Evolutionary conservation across 192 early-diverging fungal genomes (phyloP).

Genomic region (Linderina pennispora): DNA sequence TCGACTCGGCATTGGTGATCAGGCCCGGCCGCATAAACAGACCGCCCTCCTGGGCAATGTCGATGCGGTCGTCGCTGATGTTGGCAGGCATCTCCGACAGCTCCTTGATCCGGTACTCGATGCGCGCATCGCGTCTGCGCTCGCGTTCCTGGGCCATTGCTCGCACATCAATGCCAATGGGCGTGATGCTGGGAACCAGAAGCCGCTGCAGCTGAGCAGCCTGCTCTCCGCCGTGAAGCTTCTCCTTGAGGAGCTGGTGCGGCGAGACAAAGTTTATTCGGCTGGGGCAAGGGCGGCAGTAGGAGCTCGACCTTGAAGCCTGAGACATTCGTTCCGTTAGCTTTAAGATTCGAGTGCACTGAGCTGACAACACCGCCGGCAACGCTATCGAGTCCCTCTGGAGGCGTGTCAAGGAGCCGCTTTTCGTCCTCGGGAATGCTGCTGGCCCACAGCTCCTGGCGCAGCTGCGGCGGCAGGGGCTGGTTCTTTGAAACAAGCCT

Average conservation of each 20-base stretch:
- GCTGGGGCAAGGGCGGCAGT: conserved; percentile 28
- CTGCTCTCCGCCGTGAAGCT: conserved; percentile 41
- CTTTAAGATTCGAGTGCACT: conserved; percentile 29
- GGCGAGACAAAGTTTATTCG: conserved; percentile 46
- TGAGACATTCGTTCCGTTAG: neutral
- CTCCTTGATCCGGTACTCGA: conserved; percentile 74
- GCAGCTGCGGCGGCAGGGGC: conserved; percentile 66
- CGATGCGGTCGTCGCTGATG: conserved; percentile 52
- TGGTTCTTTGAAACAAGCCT: conserved; percentile 74
- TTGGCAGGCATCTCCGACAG: conserved; percentile 64
- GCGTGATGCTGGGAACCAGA: conserved; percentile 67
- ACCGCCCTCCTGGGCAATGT: conserved; percentile 4
- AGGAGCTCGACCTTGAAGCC: conserved; percentile 25
- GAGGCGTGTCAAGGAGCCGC: conserved; percentile 34
- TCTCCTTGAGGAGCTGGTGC: conserved; percentile 53
- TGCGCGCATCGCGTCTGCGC: conserved; percentile 59
- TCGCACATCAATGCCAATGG: conserved; percentile 75
- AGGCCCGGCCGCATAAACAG: conserved; percentile 23
- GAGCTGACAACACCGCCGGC: conserved; percentile 52
- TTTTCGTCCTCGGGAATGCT: conserved; percentile 28
- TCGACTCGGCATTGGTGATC: conserved; percentile 21
- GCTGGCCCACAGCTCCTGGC: conserved; percentile 61
- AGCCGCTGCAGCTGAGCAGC: conserved; percentile 57
- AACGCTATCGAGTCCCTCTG: conserved; percentile 30
- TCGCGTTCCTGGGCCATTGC: conserved; percentile 74